Base-by-base conservation (phyloP, 208 protist genomes). In the Vickermania spadyakhi region DNA sequence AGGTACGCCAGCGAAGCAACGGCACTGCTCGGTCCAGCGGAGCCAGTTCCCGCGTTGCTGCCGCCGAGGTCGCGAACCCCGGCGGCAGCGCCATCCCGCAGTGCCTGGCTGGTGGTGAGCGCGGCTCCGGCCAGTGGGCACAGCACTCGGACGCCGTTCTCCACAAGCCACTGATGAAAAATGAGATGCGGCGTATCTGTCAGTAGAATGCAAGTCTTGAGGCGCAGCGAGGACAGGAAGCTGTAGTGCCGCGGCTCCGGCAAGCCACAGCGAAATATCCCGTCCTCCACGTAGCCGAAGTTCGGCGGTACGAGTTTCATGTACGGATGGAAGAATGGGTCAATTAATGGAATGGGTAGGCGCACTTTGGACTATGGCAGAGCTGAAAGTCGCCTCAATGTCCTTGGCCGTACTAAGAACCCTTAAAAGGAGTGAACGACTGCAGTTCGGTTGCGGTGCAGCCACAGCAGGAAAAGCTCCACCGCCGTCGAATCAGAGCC, bases 271-370 rank as follows among this genome's bases (percentile, higher is more conserved):
- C 98, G 79, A 68, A 97, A 98, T 36, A 99, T 81, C 60, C 93
- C 81, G 66, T 97, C 96, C 72, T 98, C 96, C 21, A 99, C 97
- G 60, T 97, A 96, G 28, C 97, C 96, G 79, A 98, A 98, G 64
- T 98, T 98, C 11, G 93, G 89, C 26, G 96, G 93, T 7, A 90
- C 85, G n/a, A 93, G 76, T 53, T 84, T 91, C 85, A 93, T 96
- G 21, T 36, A 56, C 21, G n/a, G n/a, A n/a, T n/a, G n/a, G n/a
- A n/a, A n/a, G n/a, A n/a, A n/a, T n/a, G n/a, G n/a, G n/a, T n/a
- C n/a, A n/a, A n/a, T n/a, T n/a, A n/a, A n/a, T n/a, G n/a, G n/a
- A n/a, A n/a, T n/a, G n/a, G n/a, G n/a, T n/a, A n/a, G n/a, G n/a
- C n/a, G n/a, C n/a, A n/a, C n/a, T n/a, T n/a, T n/a, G n/a, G n/a